A percentile compares a stretch with the other conserved stretches of the same genome.
phyloP scores from a whole-genome alignment of 2,329 filamentous ascomycete species.

The Stagonosporopsis chrysanthemi region DNA sequence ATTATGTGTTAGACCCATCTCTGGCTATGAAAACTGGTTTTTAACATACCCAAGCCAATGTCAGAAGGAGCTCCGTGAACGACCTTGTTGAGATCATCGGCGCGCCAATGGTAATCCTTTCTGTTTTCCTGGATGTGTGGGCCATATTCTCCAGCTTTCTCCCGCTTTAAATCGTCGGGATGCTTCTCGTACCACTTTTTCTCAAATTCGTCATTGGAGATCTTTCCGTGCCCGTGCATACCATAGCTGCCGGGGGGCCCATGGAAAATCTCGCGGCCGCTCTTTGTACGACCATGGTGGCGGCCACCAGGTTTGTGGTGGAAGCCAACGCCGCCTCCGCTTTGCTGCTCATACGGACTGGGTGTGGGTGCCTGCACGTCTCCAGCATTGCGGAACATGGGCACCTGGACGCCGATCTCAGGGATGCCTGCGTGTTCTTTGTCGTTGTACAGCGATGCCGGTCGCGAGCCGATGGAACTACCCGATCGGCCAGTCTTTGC shows the following conservation, averaged over 20 bases:
- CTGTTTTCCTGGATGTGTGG: slow-evolving; percentile 65
- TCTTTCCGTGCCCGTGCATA: slow-evolving; percentile 84
- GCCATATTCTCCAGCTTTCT: slow-evolving; percentile 73
- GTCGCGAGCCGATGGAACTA: slow-evolving; percentile 55
- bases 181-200: slow-evolving; percentile 94
- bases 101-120: slow-evolving; percentile 84
- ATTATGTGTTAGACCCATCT: slow-evolving; percentile 51
- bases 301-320: slow-evolving; percentile 63
- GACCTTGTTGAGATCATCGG: slow-evolving; percentile 87
- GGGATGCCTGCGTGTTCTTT: slow-evolving; percentile 87
- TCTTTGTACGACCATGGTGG: slow-evolving; percentile 70
- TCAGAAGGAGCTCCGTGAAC: slow-evolving; percentile 70
- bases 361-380: slow-evolving; percentile 96
- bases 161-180: slow-evolving; percentile 76
- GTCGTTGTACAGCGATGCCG: slow-evolving; percentile 61
- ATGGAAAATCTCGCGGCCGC: slow-evolving; percentile 72
- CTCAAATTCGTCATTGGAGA: slow-evolving; percentile 81
- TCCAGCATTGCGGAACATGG: slow-evolving; percentile 90
- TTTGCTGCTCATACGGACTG: slow-evolving; percentile 59
- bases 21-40: slow-evolving; percentile 46
- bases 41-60: slow-evolving; percentile 60
- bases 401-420: slow-evolving; percentile 89
- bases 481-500: slow-evolving; percentile 40
- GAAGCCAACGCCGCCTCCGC: slow-evolving; percentile 59
- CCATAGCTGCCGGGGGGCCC: slow-evolving; percentile 90